Percentiles rank a stretch among this genome's conserved stretches.
These are phyloP conservation scores for Boletus huronensis DNA, from an alignment of 768 basidiomycete genomes.

Conservation along the genomic window DNA sequence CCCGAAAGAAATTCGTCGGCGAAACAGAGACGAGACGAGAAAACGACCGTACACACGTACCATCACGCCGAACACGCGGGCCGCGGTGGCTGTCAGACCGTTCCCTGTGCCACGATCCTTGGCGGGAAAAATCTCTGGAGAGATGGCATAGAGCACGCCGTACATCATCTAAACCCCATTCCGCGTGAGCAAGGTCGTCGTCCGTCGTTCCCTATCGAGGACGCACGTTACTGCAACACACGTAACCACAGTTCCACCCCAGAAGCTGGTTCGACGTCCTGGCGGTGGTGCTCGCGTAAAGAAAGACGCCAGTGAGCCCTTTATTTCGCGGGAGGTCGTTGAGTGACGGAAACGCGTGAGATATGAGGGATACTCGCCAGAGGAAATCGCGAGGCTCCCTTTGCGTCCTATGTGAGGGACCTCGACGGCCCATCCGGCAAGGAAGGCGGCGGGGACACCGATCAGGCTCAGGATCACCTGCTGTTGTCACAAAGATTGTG, in stretches of 20 bases:
- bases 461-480: constrained; percentile 66
- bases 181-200: background rate
- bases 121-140: constrained; percentile 68
- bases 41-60: constrained; percentile 31
- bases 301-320: constrained; percentile 72
- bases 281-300: constrained; percentile 74
- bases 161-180: constrained; percentile 56
- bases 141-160: constrained; percentile 67
- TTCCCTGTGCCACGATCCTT: constrained; percentile 74
- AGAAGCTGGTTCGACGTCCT: constrained; percentile 63
- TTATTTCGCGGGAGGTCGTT: constrained; percentile 44
- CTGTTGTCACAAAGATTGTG: constrained; percentile 32
- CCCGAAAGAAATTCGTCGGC: background rate
- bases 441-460: constrained; percentile 67
- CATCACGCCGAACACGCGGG: constrained; percentile 65
- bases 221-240: constrained; percentile 57
- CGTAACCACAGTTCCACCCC: constrained; percentile 79
- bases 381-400: constrained; percentile 62
- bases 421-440: constrained; percentile 72
- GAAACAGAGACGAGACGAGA: background rate
- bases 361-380: constrained; percentile 43
- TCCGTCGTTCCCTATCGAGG: background rate
- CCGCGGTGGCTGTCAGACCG: constrained; percentile 56
- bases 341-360: constrained; percentile 34
- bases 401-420: constrained; percentile 58